Base-by-base conservation (phyloP, 768 basidiomycete species). In the Psilocybe cyanescens region DNA sequence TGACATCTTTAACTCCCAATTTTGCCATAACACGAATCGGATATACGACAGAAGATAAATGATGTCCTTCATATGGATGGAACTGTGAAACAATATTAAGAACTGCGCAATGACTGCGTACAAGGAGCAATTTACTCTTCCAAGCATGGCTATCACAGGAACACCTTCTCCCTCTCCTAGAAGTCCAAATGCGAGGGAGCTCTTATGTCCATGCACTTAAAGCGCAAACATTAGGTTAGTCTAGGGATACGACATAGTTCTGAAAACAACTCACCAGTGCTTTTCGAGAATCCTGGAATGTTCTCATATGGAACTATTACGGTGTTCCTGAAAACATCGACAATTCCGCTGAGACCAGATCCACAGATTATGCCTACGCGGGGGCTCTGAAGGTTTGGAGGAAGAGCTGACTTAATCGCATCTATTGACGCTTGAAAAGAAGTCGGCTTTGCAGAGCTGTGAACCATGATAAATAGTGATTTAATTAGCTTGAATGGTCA, bases 141-240 rank as follows among this genome's bases (percentile, higher is more conserved):
- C 94, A 31, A 96, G 86, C 91, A 95, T 95, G 8, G 89, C 92
- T 3, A 96, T 92, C 9, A 92, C 94, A 0, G 95, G 91, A 0
- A 90, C 82, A n/a, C 84, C 83, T 55, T 81, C 82, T 31, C 24
- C 24, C 24, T 72, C 69, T 0, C 92, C 91, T 68, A 95, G 79
- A 28, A 86, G 72, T 5, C 94, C 94, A 74, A 96, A 95, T 0
- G 92, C 92, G 19, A 96, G 78, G 7, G 83, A 75, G 61, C 91
- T 93, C 74, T 86, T 85, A 67, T 96, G 95, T 29, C 95, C 94
- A n/a, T 74, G 75, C 24, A 95, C 94, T 93, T 35, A 33, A 17
- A 17, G 29, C 16, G 14, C 35, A 33, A 35, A 8, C 35, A 65
- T 54, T 52, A 58, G 57, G 37, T 35, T n/a, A 30, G 28, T 11